A percentile compares a stretch with the other conserved stretches of the same genome.
Evolutionary conservation across 495 filamentous ascomycete species (phyloP).

Genomic region (Talaromyces trachyspermus): DNA sequence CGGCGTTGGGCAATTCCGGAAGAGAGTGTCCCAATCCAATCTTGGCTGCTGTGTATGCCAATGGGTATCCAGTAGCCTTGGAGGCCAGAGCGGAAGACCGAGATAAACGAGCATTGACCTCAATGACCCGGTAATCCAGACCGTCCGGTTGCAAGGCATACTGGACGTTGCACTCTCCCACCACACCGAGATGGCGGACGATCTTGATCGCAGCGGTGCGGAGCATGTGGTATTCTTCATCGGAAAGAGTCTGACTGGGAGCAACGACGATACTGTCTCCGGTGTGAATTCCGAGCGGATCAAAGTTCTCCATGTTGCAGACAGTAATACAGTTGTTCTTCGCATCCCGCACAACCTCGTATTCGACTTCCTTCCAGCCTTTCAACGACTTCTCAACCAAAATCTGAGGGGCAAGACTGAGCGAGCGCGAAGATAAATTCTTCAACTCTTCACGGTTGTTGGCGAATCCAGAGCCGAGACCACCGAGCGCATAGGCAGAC

Average conservation of each 20-base stretch:
- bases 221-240: slow-evolving; percentile 99
- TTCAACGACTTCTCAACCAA: slow-evolving; percentile 99
- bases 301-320: slow-evolving; percentile 99
- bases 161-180: slow-evolving; percentile 97
- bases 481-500: slow-evolving; percentile 90
- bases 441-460: slow-evolving; percentile 87
- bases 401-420: slow-evolving; percentile 94
- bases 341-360: slow-evolving; percentile 91
- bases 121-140: slow-evolving; percentile 93
- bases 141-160: slow-evolving; percentile 94
- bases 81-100: slow-evolving; percentile 91
- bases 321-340: slow-evolving; percentile 98
- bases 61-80: slow-evolving; percentile 92
- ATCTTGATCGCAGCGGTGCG: slow-evolving; percentile 94
- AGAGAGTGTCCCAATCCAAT: slow-evolving; percentile 92
- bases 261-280: slow-evolving; percentile 97
- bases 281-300: slow-evolving; percentile 92
- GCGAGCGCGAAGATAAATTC: slow-evolving; percentile 83
- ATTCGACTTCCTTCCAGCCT: slow-evolving; percentile 98
- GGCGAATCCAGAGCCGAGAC: slow-evolving; percentile 95
- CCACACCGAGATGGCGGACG: slow-evolving; percentile 88
- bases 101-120: slow-evolving; percentile 94
- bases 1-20: slow-evolving; percentile 91
- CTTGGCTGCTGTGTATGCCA: slow-evolving; percentile 95
- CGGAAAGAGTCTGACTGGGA: slow-evolving; percentile 88